phyloP scores from a whole-genome alignment of 768 basidiomycete genomes.

The Leccinum rimulosum region DNA sequence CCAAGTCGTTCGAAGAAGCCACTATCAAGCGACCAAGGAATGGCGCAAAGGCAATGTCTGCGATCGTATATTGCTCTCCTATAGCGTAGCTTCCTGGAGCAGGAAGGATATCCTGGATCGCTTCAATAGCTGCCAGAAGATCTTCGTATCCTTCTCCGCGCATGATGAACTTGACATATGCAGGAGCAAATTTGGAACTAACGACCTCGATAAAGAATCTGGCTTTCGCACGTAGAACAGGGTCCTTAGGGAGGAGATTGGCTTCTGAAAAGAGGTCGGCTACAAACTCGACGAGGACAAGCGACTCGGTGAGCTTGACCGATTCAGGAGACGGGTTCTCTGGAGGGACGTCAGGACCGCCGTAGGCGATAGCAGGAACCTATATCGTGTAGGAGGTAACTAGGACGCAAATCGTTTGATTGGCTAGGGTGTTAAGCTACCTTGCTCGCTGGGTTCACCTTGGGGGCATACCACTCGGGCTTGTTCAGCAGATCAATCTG shows the following conservation, averaged over 20 bases:
- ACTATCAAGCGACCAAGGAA: constrained; percentile 56
- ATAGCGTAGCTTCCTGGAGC: constrained; percentile 37
- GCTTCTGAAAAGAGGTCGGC: constrained; percentile 55
- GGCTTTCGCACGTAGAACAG: constrained; percentile 53
- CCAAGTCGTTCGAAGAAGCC: constrained; percentile 47
- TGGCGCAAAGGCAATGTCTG: constrained; percentile 59
- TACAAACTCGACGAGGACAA: constrained; percentile 64
- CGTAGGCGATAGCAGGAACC: constrained; percentile 48
- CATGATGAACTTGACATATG: constrained; percentile 36
- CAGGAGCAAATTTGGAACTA: constrained; percentile 43
- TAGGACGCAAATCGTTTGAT: not conserved
- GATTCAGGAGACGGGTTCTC: constrained; percentile 60
- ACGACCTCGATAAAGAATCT: constrained; percentile 64
- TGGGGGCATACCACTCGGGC: constrained; percentile 64
- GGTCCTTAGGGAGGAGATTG: constrained; percentile 51
- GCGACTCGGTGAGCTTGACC: constrained; percentile 61
- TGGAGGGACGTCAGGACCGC: constrained; percentile 54
- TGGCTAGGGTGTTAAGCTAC: constrained; percentile 28
- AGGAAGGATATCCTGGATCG: constrained; percentile 51
- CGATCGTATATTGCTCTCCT: constrained; percentile 41
- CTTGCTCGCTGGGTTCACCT: constrained; percentile 67
- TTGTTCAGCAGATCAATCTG: constrained; percentile 64
- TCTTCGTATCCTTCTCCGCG: constrained; percentile 41
- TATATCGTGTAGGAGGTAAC: not conserved
- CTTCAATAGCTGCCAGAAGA: constrained; percentile 43